phyloP scores from a whole-genome alignment of 2,329 filamentous ascomycete species.

The Cladophialophora psammophila region DNA sequence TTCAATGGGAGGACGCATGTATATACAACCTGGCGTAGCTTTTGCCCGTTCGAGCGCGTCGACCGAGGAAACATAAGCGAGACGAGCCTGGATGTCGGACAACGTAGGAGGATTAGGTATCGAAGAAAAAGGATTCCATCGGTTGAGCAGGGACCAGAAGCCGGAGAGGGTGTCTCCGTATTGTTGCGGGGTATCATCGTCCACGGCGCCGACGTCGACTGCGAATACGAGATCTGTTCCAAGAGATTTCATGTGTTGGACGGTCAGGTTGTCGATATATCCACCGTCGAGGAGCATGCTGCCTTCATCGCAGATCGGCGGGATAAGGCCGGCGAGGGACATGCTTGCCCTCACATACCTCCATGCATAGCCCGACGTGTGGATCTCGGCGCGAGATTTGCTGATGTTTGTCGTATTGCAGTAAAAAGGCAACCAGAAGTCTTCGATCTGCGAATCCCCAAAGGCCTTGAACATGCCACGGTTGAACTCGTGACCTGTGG shows the following conservation, averaged over 20 bases:
- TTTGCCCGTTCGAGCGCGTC: conserved; percentile 95
- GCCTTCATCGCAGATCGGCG: conserved; percentile 94
- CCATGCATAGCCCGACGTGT: conserved; percentile 97
- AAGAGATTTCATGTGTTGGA: conserved; percentile 94
- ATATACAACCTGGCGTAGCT: conserved; percentile 85
- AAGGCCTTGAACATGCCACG: conserved; percentile 99
- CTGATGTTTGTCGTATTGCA: conserved; percentile 99
- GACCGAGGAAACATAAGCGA: conserved; percentile 94
- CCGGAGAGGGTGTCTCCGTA: conserved; percentile 96
- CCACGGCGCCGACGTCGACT: conserved; percentile 89
- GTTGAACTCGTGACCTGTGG: conserved; percentile 98
- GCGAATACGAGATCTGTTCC: conserved; percentile 95
- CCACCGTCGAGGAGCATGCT: conserved; percentile 96
- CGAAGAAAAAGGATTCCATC: conserved; percentile 94
- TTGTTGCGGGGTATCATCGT: conserved; percentile 88
- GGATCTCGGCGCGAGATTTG: conserved; percentile 88
- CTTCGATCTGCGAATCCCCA: conserved; percentile 94
- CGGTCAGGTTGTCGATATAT: conserved; percentile 96
- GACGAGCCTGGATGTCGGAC: conserved; percentile 90
- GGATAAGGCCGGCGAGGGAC: conserved; percentile 90
- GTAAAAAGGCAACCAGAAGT: conserved; percentile 99
- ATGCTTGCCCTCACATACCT: conserved; percentile 95
- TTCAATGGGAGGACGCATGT: conserved; percentile 96
- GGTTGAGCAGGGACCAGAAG: conserved; percentile 91
- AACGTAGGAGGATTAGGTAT: conserved; percentile 92